These are phyloP conservation scores for Cyphellophora europaea DNA, from an alignment of 2,329 filamentous ascomycete species.

Conservation along the genomic window DNA sequence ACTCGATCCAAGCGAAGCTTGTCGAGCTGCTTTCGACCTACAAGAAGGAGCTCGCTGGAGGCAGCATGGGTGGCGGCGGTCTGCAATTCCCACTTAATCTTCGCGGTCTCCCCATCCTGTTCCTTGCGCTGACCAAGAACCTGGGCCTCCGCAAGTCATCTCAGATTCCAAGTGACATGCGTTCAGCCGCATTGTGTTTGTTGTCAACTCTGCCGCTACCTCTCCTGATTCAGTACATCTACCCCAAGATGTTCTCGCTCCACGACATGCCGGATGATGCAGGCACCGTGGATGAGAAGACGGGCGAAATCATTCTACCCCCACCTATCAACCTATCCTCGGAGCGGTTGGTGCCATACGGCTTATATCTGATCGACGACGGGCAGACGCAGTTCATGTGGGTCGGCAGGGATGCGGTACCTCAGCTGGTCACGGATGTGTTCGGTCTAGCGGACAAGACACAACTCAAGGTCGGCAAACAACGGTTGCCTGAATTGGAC, in stretches of 20 bases:
- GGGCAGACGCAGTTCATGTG: constrained; percentile 96
- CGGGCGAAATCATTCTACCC: constrained; percentile 81
- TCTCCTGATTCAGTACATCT: constrained; percentile 25
- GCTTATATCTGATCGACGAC: constrained; percentile 92
- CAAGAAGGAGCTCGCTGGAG: constrained; percentile 90
- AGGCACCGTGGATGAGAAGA: constrained; percentile 73
- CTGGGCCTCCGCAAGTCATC: constrained; percentile 87
- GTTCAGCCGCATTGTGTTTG: constrained; percentile 83
- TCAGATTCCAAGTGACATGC: constrained; percentile 87
- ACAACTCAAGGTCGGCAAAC: constrained; percentile 85
- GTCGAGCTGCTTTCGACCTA: constrained; percentile 91
- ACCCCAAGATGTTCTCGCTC: constrained; percentile 64
- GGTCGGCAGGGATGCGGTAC: constrained; percentile 87
- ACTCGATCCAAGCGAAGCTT: constrained; percentile 83
- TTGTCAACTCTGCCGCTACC: constrained; percentile 58
- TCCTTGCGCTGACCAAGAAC: constrained; percentile 91
- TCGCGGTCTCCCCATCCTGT: constrained; percentile 76
- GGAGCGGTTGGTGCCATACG: constrained; percentile 77
- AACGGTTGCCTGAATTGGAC: constrained; percentile 73
- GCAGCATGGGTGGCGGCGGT: constrained; percentile 85
- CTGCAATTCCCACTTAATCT: constrained; percentile 92
- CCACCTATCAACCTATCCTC: constrained; percentile 79
- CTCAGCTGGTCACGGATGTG: constrained; percentile 78
- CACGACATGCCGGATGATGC: constrained; percentile 95
- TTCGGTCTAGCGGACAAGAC: constrained; percentile 80